Conservation (phyloP, 2,329 filamentous ascomycete species). For the Dactylellina cionopaga region DNA sequence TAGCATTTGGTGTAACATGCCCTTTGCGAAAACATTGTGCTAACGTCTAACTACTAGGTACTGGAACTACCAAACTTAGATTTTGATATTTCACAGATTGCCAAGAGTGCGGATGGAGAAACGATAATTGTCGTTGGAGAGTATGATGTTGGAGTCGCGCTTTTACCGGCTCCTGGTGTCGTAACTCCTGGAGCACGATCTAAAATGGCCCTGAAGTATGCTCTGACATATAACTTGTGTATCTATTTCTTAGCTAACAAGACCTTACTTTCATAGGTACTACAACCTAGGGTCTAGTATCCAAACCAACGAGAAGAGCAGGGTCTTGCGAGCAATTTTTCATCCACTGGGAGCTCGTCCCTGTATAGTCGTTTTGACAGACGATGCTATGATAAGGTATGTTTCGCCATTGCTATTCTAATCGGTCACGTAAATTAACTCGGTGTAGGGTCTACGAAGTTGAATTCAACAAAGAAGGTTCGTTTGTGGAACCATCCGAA, state of each 20-base stretch:
- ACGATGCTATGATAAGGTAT: slow-evolving; percentile 46
- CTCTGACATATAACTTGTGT: no score
- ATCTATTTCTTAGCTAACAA: no score
- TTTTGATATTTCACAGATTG: slow-evolving; percentile 56
- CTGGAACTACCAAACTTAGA: slow-evolving; percentile 55
- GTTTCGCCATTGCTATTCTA: background rate
- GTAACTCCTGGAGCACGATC: slow-evolving; percentile 30
- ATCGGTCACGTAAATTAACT: background rate
- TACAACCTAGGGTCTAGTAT: slow-evolving; percentile 16
- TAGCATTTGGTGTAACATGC: background rate
- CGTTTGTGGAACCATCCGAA: slow-evolving; percentile 41
- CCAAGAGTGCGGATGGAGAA: slow-evolving; percentile 56
- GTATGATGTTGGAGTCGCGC: slow-evolving; percentile 54
- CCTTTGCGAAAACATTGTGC: background rate
- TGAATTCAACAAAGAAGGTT: slow-evolving; percentile 38
- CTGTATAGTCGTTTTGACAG: slow-evolving; percentile 42
- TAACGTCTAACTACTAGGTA: slow-evolving; percentile 38
- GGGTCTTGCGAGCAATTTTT: slow-evolving; percentile 35
- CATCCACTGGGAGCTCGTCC: slow-evolving; percentile 44
- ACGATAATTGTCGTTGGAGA: slow-evolving; percentile 56
- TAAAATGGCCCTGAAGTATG: slow-evolving; percentile 42
- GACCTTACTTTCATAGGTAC: slow-evolving; percentile 13
- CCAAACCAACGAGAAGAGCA: slow-evolving; percentile 10
- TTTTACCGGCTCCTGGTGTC: slow-evolving; percentile 54
- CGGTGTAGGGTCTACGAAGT: slow-evolving; percentile 41